phyloP scores from a whole-genome alignment of 2,329 filamentous ascomycete species.

The Xylariaceae sp. region DNA sequence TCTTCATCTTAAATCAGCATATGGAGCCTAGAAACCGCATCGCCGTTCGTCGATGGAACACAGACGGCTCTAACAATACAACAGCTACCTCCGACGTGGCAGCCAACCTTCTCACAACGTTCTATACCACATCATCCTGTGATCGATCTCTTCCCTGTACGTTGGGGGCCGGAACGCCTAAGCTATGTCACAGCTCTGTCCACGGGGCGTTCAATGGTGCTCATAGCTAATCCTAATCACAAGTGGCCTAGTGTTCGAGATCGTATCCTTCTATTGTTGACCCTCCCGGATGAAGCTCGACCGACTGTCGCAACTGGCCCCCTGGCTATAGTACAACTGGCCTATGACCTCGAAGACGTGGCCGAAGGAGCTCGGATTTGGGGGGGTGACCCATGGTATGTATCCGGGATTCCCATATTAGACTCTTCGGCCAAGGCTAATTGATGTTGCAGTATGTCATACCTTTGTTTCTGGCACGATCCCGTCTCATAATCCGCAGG shows the following conservation, averaged over 20 bases:
- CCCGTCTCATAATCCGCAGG: too few species aligned
- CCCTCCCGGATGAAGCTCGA: constrained; percentile 43
- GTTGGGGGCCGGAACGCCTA: too few species aligned
- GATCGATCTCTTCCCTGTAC: constrained; percentile 49
- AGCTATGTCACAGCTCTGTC: too few species aligned
- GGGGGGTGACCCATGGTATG: constrained; percentile 39
- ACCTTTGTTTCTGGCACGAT: too few species aligned
- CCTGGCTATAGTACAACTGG: constrained; percentile 47
- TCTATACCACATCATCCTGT: constrained; percentile 53
- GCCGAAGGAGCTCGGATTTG: constrained; percentile 49
- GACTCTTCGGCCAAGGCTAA: too few species aligned
- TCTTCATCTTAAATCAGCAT: too few species aligned
- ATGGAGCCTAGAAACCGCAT: constrained; percentile 35
- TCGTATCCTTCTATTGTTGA: constrained; percentile 48
- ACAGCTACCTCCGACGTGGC: constrained; percentile 44
- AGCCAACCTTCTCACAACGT: constrained; percentile 47
- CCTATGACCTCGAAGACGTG: constrained; percentile 54
- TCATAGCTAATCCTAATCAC: too few species aligned
- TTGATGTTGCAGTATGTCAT: too few species aligned
- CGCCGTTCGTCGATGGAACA: constrained; percentile 40
- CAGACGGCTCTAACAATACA: constrained; percentile 27
- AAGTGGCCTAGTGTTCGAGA: constrained; percentile 51
- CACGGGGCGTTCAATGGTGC: too few species aligned
- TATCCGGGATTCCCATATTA: too few species aligned
- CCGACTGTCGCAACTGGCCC: constrained; percentile 44